A percentile compares a stretch with the other conserved stretches of the same genome.
Conservation (phyloP, 1,139 yeast genomes). For the Candida pseudocylindracea region DNA sequence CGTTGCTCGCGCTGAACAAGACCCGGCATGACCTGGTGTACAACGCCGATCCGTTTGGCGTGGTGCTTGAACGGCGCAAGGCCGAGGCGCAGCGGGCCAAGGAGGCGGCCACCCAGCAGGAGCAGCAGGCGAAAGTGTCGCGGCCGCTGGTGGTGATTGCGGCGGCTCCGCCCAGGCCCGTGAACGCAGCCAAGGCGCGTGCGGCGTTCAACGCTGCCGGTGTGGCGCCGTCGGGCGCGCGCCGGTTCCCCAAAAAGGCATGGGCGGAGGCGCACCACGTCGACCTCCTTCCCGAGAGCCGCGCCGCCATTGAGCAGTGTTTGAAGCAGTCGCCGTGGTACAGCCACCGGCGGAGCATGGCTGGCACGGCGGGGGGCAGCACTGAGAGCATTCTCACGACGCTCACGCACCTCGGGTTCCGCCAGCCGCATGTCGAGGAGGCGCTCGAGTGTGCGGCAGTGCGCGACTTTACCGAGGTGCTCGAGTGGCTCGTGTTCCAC, state of each 20-base stretch:
- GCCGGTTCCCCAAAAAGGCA: constrained; percentile 12
- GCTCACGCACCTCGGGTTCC: constrained; percentile 30
- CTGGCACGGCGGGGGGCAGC: constrained; percentile 3
- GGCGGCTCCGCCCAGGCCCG: constrained; percentile 1
- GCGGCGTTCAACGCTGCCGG: not conserved
- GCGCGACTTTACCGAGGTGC: constrained; percentile 20
- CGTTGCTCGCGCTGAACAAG: constrained; percentile 19
- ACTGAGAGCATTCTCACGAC: constrained; percentile 3
- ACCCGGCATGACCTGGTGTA: constrained; percentile 27
- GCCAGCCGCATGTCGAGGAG: constrained; percentile 46
- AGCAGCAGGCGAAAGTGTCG: constrained; percentile 15
- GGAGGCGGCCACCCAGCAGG: constrained; percentile 16
- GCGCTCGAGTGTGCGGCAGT: constrained; percentile 36
- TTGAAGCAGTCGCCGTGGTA: constrained; percentile 26
- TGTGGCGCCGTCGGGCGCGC: too few species aligned
- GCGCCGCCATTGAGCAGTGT: constrained; percentile 31
- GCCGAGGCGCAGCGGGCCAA: constrained; percentile 16
- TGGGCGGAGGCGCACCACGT: constrained; percentile 44
- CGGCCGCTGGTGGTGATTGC: constrained; percentile 18
- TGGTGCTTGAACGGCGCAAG: constrained; percentile 30
- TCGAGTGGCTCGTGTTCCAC: constrained; percentile 74
- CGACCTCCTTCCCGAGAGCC: constrained; percentile 22
- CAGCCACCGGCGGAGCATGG: constrained; percentile 4
- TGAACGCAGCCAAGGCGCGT: not conserved
- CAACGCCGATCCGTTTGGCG: constrained; percentile 50